Percentiles rank a stretch among this genome's conserved stretches.
Evolutionary conservation across 1,139 yeast species (phyloP).

Genomic region (Candida buenavistaensis): DNA sequence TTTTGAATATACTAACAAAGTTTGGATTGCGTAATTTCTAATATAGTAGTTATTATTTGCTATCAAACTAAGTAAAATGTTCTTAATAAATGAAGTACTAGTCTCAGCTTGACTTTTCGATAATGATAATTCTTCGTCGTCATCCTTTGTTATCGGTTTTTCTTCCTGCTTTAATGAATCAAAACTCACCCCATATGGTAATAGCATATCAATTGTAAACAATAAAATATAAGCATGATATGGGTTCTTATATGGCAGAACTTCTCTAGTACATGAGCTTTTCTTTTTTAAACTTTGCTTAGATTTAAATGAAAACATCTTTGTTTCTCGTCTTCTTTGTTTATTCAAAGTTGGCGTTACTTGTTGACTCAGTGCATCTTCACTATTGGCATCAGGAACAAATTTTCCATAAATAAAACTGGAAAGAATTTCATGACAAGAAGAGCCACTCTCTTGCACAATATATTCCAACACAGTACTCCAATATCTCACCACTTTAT

Average conservation of each 20-base stretch:
- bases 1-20: conserved; percentile 33
- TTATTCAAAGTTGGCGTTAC: conserved; percentile 6
- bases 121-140: conserved; percentile 15
- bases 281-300: conserved; percentile 24
- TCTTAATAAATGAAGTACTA: conserved; percentile 26
- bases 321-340: conserved; percentile 25
- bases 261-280: conserved; percentile 17
- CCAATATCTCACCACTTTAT: conserved; percentile 33
- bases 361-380: conserved; percentile 1
- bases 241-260: conserved; percentile 35
- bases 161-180: conserved; percentile 19
- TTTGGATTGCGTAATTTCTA: conserved; percentile 35
- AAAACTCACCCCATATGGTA: conserved; percentile 42
- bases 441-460: conserved; percentile 40
- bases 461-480: conserved; percentile 30
- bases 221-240: conserved; percentile 37
- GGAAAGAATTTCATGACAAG: conserved; percentile 39
- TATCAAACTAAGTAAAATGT: conserved; percentile 32
- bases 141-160: conserved; percentile 9
- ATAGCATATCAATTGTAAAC: conserved; percentile 29
- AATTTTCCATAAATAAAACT: conserved; percentile 34
- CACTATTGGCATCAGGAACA: conserved; percentile 4
- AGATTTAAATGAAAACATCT: conserved; percentile 28
- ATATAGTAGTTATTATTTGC: conserved; percentile 36
- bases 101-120: conserved; percentile 20